Conservation (phyloP, 208 protist genomes). For the Trypanosoma rangeli region DNA sequence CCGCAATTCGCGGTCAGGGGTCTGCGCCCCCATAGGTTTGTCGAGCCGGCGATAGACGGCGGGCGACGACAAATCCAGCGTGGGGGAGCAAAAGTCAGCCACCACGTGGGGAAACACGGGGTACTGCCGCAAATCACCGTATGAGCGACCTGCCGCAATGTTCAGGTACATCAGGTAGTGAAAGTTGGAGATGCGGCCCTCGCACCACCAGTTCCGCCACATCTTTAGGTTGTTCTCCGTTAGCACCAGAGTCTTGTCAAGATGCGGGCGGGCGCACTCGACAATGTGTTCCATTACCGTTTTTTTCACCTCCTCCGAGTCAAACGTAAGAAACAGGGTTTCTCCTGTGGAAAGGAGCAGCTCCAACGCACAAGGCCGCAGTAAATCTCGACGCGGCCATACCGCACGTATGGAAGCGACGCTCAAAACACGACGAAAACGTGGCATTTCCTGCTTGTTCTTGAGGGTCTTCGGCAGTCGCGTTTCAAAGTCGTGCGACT, state of each 20-base stretch:
- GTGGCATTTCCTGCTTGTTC: slow-evolving; percentile 15
- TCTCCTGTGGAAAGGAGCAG: slow-evolving; percentile 38
- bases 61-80: slow-evolving; percentile 54
- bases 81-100: slow-evolving; percentile 58
- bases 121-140: slow-evolving; percentile 84
- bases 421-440: slow-evolving; percentile 21
- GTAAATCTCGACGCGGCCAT: slow-evolving; percentile 39
- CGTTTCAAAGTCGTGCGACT: background rate
- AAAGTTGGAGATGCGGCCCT: slow-evolving; percentile 82
- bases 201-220: slow-evolving; percentile 64
- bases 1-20: slow-evolving; percentile 34
- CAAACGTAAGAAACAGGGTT: slow-evolving; percentile 38
- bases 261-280: slow-evolving; percentile 18
- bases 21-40: slow-evolving; percentile 91
- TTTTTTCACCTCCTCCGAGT: slow-evolving; percentile 23
- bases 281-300: slow-evolving; percentile 20
- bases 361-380: slow-evolving; percentile 40
- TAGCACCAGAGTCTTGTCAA: slow-evolving; percentile 24
- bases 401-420: slow-evolving; percentile 34
- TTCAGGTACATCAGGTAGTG: slow-evolving; percentile 90
- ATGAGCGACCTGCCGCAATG: slow-evolving; percentile 64
- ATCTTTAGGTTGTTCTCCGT: slow-evolving; percentile 34
- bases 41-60: slow-evolving; percentile 69
- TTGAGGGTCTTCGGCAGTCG: slow-evolving; percentile 5
- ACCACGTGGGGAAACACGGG: slow-evolving; percentile 90